Conservation (phyloP, 164 flowering plant genomes). For the Berberis thunbergii region DNA sequence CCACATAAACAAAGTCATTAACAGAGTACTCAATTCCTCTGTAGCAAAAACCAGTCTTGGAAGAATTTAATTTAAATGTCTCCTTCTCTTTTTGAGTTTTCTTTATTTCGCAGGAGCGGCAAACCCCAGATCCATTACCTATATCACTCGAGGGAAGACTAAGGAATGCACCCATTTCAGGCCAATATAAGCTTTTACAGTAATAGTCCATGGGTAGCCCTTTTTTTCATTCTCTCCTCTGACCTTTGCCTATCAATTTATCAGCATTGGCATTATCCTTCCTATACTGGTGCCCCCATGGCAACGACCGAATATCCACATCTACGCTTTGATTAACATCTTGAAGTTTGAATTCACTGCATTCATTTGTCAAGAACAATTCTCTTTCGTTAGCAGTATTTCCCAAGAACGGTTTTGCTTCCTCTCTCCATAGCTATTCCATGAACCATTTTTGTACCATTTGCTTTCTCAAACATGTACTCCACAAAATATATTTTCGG, state of each 20-base stretch:
- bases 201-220: constrained; percentile 74
- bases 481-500: constrained; percentile 58
- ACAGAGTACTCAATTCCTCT: constrained; percentile 46
- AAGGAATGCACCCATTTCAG: constrained; percentile 80
- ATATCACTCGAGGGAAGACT: constrained; percentile 37
- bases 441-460: constrained; percentile 62
- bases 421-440: constrained; percentile 71
- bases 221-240: constrained; percentile 64
- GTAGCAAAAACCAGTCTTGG: constrained; percentile 34
- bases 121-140: constrained; percentile 72
- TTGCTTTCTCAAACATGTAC: constrained; percentile 63
- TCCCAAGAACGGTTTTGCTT: constrained; percentile 68
- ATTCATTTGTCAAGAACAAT: constrained; percentile 70
- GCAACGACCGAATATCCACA: constrained; percentile 35
- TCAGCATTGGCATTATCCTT: constrained; percentile 46
- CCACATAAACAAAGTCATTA: constrained; percentile 64
- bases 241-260: constrained; percentile 49
- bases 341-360: constrained; percentile 46
- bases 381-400: constrained; percentile 83
- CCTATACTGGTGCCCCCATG: constrained; percentile 82
- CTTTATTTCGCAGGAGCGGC: constrained; percentile 50
- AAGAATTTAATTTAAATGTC: constrained; percentile 29
- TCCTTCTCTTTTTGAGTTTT: constrained; percentile 28
- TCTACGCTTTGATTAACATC: constrained; percentile 42
- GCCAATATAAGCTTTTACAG: constrained; percentile 83